Conservation (phyloP, 2,329 filamentous ascomycete species). For the Westerdykella sp. region DNA sequence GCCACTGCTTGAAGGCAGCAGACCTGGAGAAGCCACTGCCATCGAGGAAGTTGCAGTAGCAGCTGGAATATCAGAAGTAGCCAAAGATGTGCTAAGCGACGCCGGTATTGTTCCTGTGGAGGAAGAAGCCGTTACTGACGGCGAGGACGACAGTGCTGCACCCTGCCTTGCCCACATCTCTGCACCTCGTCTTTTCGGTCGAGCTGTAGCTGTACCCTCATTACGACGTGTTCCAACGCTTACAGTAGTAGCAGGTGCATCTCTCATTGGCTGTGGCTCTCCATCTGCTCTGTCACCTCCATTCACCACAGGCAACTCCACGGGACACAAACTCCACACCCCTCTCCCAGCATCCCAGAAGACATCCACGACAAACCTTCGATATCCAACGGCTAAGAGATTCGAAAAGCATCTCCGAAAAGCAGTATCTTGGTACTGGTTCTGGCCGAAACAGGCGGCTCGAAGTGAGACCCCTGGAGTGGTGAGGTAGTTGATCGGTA, state of each 20-base stretch:
- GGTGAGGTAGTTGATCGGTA: slow-evolving; percentile 59
- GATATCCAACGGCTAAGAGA: slow-evolving; percentile 54
- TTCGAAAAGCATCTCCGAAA: slow-evolving; percentile 56
- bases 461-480: slow-evolving; percentile 51
- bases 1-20: slow-evolving; percentile 10
- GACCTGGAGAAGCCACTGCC: too few relatives aligned
- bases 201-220: too few relatives aligned
- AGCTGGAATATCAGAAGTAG: too few relatives aligned
- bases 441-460: slow-evolving; percentile 53
- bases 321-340: slow-evolving; percentile 58
- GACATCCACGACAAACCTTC: slow-evolving; percentile 53
- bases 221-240: too few relatives aligned
- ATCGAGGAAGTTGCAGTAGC: too few relatives aligned
- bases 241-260: neutral
- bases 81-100: too few relatives aligned
- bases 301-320: slow-evolving; percentile 40
- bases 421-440: slow-evolving; percentile 48
- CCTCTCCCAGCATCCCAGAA: slow-evolving; percentile 55
- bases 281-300: neutral
- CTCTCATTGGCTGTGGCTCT: too few relatives aligned
- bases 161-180: too few relatives aligned
- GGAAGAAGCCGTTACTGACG: too few relatives aligned
- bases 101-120: too few relatives aligned
- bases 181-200: too few relatives aligned
- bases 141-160: too few relatives aligned